Percentiles rank a stretch among this genome's conserved stretches.
Evolutionary conservation across 148 eudicot species (phyloP).

Genomic region (Polygonum maritimum): DNA sequence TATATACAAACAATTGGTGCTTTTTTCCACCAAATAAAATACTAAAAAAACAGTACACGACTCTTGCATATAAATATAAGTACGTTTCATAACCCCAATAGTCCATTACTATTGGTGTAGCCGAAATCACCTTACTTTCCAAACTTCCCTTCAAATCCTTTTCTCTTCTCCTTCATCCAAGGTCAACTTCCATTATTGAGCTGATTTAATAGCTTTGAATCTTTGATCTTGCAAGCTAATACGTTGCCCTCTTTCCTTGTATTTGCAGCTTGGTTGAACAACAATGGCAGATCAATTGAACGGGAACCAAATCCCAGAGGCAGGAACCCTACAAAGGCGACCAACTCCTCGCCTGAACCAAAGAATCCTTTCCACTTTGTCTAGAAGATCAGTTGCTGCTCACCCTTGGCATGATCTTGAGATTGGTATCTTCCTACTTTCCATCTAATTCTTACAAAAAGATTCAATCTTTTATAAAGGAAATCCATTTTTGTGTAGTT

Average conservation of each 20-base stretch:
- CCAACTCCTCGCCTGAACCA: constrained; percentile 25
- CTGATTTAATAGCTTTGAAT: neutral
- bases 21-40: neutral
- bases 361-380: constrained; percentile 53
- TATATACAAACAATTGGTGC: no score
- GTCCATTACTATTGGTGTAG: neutral
- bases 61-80: neutral
- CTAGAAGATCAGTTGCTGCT: constrained; percentile 55
- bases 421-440: constrained; percentile 26
- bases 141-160: neutral
- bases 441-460: neutral
- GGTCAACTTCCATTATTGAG: neutral
- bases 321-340: neutral
- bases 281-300: neutral
- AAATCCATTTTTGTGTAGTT: neutral
- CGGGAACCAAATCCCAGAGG: neutral
- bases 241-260: neutral
- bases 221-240: neutral
- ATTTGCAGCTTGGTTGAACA: neutral
- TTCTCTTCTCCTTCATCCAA: neutral
- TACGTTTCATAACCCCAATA: neutral
- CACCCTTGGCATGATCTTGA: constrained; percentile 83
- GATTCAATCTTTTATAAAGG: neutral
- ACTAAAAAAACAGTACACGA: neutral
- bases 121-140: neutral